Base-by-base conservation (phyloP, 2,329 filamentous ascomycete genomes). In the Epichloe sibirici region DNA sequence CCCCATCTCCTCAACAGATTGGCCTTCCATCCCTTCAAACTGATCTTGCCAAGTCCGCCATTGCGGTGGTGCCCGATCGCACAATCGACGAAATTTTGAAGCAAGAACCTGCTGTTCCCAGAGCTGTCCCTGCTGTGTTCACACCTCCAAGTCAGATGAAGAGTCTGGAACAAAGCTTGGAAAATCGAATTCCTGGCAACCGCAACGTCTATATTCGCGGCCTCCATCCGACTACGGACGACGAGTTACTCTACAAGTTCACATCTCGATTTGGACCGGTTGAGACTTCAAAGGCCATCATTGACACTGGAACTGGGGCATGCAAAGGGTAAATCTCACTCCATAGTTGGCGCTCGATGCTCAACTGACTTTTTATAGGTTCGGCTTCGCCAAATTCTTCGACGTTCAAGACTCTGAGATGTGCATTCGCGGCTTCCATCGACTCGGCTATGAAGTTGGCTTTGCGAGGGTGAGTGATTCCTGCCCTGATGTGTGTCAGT, bases 121-220 rank as follows among this genome's bases (percentile, higher is more conserved):
- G 81, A 57, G 91, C 93, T 49, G 90, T 98, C 45, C 91, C 91
- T 15, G 91, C 93, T 6, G 84, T 90, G 58, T 90, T 88, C 64
- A 90, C 86, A 53, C 88, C 89, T 31, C 85, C 84, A 25, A 90
- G 91, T 53, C 87, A 86, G 62, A 82, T 88, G 72, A 88, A 95
- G 76, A 90, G 87, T 43, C 80, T 97, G 31, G 91, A 95, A 57
- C 90, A 95, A 69, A 95, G 90, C 64, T 76, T 98, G 48, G 88
- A 95, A 71, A 97, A 97, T 63, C 86, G 90, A 54, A 93, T 84
- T 53, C 74, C 87, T 47, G 90, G 90, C 45, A 95, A 97, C 65
- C 93, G 90, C 57, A 98, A 98, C 63, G 91, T 98, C 58, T 98
- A 98, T 74, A 96, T 98, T 58, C 88, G 93, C 56, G 94, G 94